A percentile compares a stretch with the other conserved stretches of the same genome.
These are phyloP conservation scores for Trichothecium roseum DNA, from an alignment of 2,329 filamentous ascomycete species.

Conservation along the genomic window DNA sequence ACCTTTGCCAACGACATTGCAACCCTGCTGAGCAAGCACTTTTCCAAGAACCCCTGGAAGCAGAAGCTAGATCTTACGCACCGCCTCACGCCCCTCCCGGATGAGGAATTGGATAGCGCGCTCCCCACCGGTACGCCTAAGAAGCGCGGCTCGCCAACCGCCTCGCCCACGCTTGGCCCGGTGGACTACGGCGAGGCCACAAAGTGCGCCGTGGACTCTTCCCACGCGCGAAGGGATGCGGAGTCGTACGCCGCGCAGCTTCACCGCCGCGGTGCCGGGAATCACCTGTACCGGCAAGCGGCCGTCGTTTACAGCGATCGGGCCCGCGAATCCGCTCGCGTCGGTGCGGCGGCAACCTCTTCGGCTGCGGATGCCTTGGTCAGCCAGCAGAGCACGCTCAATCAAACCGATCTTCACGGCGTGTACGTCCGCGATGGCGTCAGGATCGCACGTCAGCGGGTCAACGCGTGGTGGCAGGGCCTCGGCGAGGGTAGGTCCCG, in stretches of 20 bases:
- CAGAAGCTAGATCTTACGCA: constrained; percentile 27
- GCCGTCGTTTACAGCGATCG: constrained; percentile 67
- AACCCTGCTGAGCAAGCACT: constrained; percentile 28
- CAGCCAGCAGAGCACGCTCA: constrained; percentile 49
- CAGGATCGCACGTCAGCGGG: constrained; percentile 60
- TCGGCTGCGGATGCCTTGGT: constrained; percentile 62
- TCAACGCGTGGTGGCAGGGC: constrained; percentile 65
- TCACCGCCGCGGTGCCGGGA: constrained; percentile 46
- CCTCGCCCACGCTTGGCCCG: constrained; percentile 1
- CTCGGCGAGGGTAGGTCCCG: constrained; percentile 54
- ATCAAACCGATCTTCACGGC: constrained; percentile 69
- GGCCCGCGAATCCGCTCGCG: constrained; percentile 51
- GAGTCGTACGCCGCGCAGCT: constrained; percentile 27
- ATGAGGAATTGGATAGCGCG: constrained; percentile 18
- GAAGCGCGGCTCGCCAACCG: background rate
- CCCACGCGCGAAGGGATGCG: constrained; percentile 20
- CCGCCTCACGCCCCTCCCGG: constrained; percentile 23
- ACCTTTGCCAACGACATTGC: constrained; percentile 29
- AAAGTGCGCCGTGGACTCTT: constrained; percentile 15
- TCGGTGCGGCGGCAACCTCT: constrained; percentile 48
- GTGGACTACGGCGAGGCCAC: constrained; percentile 16
- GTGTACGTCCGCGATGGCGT: constrained; percentile 73
- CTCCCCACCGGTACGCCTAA: background rate
- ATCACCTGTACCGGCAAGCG: constrained; percentile 63
- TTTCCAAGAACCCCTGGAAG: constrained; percentile 25